These are phyloP conservation scores for Trichoderma harzianum DNA, from an alignment of 2,329 filamentous ascomycete genomes.

Conservation along the genomic window DNA sequence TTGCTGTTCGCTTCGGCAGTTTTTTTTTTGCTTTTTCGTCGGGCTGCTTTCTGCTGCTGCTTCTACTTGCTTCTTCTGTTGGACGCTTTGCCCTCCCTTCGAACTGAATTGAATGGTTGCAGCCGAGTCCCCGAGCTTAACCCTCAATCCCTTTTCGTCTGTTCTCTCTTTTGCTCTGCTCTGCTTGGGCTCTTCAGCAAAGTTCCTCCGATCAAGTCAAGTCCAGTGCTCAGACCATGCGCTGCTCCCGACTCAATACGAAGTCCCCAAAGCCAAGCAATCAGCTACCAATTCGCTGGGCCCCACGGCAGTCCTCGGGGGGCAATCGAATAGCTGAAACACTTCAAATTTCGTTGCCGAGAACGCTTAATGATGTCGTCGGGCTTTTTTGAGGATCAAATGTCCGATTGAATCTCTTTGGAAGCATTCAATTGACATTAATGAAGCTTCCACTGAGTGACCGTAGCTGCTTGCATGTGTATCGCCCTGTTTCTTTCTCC, in stretches of 20 bases:
- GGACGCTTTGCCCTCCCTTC: not conserved
- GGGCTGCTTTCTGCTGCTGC: not conserved
- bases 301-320: not conserved
- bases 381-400: not conserved
- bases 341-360: not conserved
- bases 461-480: not conserved
- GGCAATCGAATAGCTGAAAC: not conserved
- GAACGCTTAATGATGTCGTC: not conserved
- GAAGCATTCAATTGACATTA: not conserved
- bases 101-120: not conserved
- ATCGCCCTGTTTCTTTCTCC: not conserved
- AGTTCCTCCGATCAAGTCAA: not conserved
- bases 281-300: not conserved
- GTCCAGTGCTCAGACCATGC: slow-evolving; percentile 11
- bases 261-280: not conserved
- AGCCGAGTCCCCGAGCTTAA: not conserved
- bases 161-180: not conserved
- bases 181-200: slow-evolving; percentile 1
- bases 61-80: not conserved
- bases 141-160: not conserved
- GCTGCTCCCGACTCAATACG: not conserved
- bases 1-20: not conserved
- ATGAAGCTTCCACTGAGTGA: not conserved
- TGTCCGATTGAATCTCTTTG: not conserved
- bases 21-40: not conserved